Evolutionary conservation across 345 rosid genomes (phyloP).

Genomic region (Lepidium aucheri): DNA sequence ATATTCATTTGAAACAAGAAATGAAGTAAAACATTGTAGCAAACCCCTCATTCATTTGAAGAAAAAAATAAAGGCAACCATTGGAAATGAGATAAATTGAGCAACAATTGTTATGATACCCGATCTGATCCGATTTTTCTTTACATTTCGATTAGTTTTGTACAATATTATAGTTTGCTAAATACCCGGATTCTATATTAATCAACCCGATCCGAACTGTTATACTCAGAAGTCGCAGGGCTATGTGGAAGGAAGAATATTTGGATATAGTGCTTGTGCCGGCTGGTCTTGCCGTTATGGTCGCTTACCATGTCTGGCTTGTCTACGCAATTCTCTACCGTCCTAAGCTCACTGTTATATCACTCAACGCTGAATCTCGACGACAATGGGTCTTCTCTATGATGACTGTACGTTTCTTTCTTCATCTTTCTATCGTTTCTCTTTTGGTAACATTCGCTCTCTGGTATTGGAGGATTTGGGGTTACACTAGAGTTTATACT

Average conservation of each 20-base stretch:
- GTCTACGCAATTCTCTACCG: constrained; percentile 23
- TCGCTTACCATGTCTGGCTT: constrained; percentile 42
- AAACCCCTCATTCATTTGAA: too few relatives aligned
- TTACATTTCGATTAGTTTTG: too few relatives aligned
- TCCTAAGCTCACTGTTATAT: constrained; percentile 41
- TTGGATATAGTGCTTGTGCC: constrained; percentile 40
- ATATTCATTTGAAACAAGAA: too few relatives aligned
- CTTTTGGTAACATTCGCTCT: not conserved
- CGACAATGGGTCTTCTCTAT: constrained; percentile 71
- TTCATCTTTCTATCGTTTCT: not conserved
- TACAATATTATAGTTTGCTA: too few relatives aligned
- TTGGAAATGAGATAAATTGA: too few relatives aligned
- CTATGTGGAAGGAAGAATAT: constrained; percentile 30
- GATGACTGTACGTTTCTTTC: constrained; percentile 47
- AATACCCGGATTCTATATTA: too few relatives aligned
- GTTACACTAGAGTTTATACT: not conserved
- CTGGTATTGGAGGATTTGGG: not conserved
- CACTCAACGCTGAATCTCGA: constrained; percentile 79
- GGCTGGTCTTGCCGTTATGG: constrained; percentile 31
- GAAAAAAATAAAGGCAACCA: too few relatives aligned
- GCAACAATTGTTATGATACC: too few relatives aligned
- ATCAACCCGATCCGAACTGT: too few relatives aligned
- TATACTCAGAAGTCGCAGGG: too few relatives aligned
- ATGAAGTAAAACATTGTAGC: too few relatives aligned
- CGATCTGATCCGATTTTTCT: too few relatives aligned